These are phyloP conservation scores for Pleodorina starrii DNA, from an alignment of 139 green algal species.

Conservation along the genomic window DNA sequence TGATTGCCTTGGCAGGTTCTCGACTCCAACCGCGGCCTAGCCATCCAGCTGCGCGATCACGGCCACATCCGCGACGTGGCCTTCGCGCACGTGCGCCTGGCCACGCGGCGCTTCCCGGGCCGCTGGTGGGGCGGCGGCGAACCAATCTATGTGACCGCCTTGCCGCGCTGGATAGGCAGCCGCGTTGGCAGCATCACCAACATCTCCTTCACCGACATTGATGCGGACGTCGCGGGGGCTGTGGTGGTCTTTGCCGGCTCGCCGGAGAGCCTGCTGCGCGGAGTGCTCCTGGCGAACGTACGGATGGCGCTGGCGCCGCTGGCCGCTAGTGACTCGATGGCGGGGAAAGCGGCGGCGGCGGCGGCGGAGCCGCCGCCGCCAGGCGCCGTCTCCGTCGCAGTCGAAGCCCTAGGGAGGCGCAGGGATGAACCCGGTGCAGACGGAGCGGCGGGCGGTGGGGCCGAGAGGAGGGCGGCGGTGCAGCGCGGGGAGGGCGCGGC, in stretches of 20 bases:
- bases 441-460: background rate
- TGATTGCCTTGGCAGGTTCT: conserved; percentile 38
- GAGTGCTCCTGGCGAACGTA: background rate
- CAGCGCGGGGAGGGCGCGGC: background rate
- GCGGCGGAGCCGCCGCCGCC: background rate
- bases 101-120: conserved; percentile 26
- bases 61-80: conserved; percentile 54
- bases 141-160: conserved; percentile 62
- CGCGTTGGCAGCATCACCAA: background rate
- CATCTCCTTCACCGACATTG: background rate
- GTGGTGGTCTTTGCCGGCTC: conserved; percentile 14
- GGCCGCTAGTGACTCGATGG: no score
- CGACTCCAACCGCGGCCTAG: conserved; percentile 61
- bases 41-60: conserved; percentile 62
- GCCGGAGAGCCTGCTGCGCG: background rate
- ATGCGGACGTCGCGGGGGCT: background rate
- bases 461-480: background rate
- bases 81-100: conserved; percentile 45
- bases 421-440: background rate
- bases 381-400: background rate
- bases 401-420: background rate
- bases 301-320: background rate
- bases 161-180: conserved; percentile 45
- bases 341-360: background rate
- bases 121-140: conserved; percentile 67